phyloP scores from a whole-genome alignment of 345 rosid species.

The Hypericum androsaemum region DNA sequence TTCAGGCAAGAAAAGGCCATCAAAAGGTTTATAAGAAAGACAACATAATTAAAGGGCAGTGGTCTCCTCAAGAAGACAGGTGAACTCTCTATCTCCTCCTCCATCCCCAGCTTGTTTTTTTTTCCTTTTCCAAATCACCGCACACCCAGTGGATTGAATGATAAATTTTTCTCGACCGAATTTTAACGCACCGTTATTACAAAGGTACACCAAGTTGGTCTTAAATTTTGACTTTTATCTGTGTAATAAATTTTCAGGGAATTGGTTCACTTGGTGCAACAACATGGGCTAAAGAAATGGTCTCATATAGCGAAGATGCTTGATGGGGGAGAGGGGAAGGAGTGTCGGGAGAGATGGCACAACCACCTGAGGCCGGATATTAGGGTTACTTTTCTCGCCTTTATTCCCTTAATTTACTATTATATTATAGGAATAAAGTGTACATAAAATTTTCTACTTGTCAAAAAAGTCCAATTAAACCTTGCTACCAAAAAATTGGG shows the following conservation, averaged over 20 bases:
- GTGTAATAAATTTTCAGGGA: conserved; percentile 23
- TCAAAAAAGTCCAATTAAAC: too few relatives aligned
- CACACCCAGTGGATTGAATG: too few relatives aligned
- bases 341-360: conserved; percentile 89
- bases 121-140: not conserved
- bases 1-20: conserved; percentile 12
- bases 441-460: too few relatives aligned
- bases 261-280: conserved; percentile 36
- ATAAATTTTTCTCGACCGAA: too few relatives aligned
- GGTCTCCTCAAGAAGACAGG: not conserved
- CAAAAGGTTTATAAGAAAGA: conserved; percentile 4
- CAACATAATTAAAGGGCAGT: not conserved
- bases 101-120: not conserved
- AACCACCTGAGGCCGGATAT: conserved; percentile 78
- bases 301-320: conserved; percentile 51
- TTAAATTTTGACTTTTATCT: too few relatives aligned
- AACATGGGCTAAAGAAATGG: conserved; percentile 59
- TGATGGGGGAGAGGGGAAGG: conserved; percentile 63
- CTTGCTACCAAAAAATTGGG: too few relatives aligned
- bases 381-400: conserved; percentile 33
- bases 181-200: too few relatives aligned
- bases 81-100: not conserved
- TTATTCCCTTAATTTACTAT: not conserved
- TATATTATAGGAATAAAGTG: not conserved
- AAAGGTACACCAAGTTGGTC: too few relatives aligned